Conservation (phyloP, 495 filamentous ascomycete species). For the Diplogelasinospora grovesii region DNA sequence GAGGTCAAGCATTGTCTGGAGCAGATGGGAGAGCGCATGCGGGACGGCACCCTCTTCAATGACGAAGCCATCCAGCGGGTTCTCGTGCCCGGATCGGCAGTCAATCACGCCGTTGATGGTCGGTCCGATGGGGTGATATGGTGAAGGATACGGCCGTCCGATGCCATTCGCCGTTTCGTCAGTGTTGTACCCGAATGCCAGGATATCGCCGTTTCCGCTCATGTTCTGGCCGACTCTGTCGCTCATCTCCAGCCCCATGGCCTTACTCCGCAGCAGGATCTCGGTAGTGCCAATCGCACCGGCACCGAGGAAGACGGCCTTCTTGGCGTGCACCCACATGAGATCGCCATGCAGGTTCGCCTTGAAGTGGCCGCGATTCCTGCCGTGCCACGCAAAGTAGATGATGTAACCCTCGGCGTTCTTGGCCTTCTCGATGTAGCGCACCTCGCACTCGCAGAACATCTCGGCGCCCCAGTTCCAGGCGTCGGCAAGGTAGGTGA, state of each 20-base stretch:
- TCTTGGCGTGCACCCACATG: constrained; percentile 61
- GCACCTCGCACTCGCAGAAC: constrained; percentile 65
- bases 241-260: constrained; percentile 52
- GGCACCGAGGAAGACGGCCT: constrained; percentile 55
- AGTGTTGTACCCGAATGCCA: constrained; percentile 60
- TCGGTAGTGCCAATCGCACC: constrained; percentile 58
- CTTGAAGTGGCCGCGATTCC: constrained; percentile 50
- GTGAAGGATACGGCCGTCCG: constrained; percentile 39
- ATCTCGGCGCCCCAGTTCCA: constrained; percentile 73
- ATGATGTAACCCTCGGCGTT: constrained; percentile 50
- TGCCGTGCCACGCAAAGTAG: constrained; percentile 60
- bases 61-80: constrained; percentile 56
- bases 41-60: constrained; percentile 61
- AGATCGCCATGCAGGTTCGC: constrained; percentile 53
- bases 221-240: constrained; percentile 52
- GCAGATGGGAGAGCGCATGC: constrained; percentile 45
- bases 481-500: constrained; percentile 63
- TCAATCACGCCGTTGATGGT: constrained; percentile 62
- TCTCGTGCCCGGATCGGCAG: constrained; percentile 43
- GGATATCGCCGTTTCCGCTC: constrained; percentile 63
- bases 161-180: constrained; percentile 50
- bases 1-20: constrained; percentile 51
- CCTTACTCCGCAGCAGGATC: constrained; percentile 57
- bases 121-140: constrained; percentile 53
- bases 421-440: constrained; percentile 52